These are phyloP conservation scores for Cystobasidium sp. DNA, from an alignment of 1,284 basidiomycete species.

Conservation along the genomic window DNA sequence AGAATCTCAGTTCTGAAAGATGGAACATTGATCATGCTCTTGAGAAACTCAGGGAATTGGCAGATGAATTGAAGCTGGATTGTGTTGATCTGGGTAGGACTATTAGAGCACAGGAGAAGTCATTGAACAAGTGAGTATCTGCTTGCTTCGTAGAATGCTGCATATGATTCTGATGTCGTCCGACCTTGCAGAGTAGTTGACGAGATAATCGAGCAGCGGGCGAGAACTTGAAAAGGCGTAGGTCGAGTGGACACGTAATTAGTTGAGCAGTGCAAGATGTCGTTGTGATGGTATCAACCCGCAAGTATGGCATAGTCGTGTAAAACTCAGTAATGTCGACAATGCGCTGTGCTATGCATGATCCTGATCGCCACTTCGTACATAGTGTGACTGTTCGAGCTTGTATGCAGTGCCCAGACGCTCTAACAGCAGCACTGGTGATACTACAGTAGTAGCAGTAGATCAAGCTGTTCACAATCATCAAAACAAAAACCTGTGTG, in stretches of 20 bases:
- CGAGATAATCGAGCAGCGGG: slow-evolving; percentile 6
- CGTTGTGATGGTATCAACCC: neutral
- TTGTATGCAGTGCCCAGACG: neutral
- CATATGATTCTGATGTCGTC: neutral
- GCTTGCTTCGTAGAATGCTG: neutral
- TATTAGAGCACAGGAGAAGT: slow-evolving; percentile 23
- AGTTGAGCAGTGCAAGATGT: neutral
- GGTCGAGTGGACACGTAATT: neutral
- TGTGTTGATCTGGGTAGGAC: slow-evolving; percentile 27
- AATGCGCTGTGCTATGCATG: neutral
- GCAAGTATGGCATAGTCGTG: neutral
- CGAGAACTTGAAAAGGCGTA: neutral
- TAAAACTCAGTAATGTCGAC: neutral
- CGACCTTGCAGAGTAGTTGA: slow-evolving; percentile 18
- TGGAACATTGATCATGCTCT: slow-evolving; percentile 19
- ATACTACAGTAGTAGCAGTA: too few species aligned
- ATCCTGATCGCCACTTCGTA: neutral
- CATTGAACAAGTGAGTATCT: slow-evolving; percentile 14
- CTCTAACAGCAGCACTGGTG: neutral
- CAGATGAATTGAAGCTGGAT: slow-evolving; percentile 21
- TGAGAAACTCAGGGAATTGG: slow-evolving; percentile 3
- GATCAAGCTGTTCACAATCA: too few species aligned
- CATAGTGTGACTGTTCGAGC: neutral
- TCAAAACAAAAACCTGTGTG: neutral
- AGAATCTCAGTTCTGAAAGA: slow-evolving; percentile 21